These are phyloP conservation scores for Malus hybrid DNA, from an alignment of 331 rosid species.

Conservation along the genomic window DNA sequence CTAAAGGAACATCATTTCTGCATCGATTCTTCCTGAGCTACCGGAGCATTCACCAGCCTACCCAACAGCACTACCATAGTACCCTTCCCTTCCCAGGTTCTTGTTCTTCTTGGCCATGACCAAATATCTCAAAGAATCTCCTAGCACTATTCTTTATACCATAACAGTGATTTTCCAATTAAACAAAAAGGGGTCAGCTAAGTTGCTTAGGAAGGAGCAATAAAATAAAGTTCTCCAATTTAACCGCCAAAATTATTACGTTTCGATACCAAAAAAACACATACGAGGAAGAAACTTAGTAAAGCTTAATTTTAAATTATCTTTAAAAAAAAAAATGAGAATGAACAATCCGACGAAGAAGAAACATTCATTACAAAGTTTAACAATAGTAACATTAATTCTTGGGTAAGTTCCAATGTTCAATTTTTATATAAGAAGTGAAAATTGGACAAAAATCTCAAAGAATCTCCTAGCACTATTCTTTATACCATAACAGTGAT, in stretches of 20 bases:
- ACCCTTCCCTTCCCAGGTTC: too few relatives aligned
- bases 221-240: background rate
- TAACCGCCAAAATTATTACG: background rate
- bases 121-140: background rate
- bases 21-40: too few relatives aligned
- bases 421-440: too few relatives aligned
- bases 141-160: conserved; percentile 6
- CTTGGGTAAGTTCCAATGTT: too few relatives aligned
- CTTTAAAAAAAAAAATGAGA: background rate
- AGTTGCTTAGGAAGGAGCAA: background rate
- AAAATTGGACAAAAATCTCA: too few relatives aligned
- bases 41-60: too few relatives aligned
- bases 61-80: too few relatives aligned
- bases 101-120: too few relatives aligned
- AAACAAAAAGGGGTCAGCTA: background rate
- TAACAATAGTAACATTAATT: too few relatives aligned
- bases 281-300: background rate
- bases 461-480: conserved; percentile 11
- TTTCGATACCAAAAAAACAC: background rate
- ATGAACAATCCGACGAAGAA: too few relatives aligned
- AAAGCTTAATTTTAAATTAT: background rate
- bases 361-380: too few relatives aligned
- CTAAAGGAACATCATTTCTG: too few relatives aligned
- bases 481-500: background rate
- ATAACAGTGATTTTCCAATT: background rate